These are phyloP conservation scores for Phytopythium chamaehyphon DNA, from an alignment of 352 stramenopile genomes.

Conservation along the genomic window DNA sequence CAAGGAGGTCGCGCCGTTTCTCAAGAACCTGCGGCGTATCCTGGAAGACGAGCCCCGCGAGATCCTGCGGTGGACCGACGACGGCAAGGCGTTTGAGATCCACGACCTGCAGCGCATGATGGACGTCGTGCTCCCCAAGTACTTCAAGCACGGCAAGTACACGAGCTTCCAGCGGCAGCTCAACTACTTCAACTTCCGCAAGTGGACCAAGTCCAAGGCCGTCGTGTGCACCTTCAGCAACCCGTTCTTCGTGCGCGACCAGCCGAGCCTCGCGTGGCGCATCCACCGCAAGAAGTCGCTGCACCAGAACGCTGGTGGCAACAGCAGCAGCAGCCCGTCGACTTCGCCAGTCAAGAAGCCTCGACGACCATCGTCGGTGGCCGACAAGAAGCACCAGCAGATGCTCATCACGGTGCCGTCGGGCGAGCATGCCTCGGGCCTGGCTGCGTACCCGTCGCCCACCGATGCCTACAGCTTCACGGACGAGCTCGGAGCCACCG, in stretches of 20 bases:
- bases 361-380: background rate
- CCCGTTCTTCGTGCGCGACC: conserved; percentile 52
- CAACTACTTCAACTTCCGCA: conserved; percentile 94
- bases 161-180: conserved; percentile 92
- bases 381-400: conserved; percentile 6
- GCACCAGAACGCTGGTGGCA: conserved; percentile 10
- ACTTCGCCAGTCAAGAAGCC: conserved; percentile 10
- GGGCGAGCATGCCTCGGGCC: conserved; percentile 6
- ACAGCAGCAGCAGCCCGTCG: background rate
- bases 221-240: conserved; percentile 77
- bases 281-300: conserved; percentile 64
- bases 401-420: conserved; percentile 39
- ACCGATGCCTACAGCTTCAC: conserved; percentile 28
- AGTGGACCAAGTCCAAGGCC: conserved; percentile 84
- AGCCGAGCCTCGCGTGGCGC: conserved; percentile 45
- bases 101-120: conserved; percentile 74
- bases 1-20: conserved; percentile 69
- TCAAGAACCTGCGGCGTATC: conserved; percentile 59
- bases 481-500: conserved; percentile 14
- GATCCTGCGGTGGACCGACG: conserved; percentile 50
- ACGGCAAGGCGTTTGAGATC: conserved; percentile 64
- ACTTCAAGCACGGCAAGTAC: conserved; percentile 95
- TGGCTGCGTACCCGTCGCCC: conserved; percentile 29
- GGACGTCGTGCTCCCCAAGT: conserved; percentile 85
- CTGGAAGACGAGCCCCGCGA: conserved; percentile 39